Evolutionary conservation across 2,329 filamentous ascomycete genomes (phyloP), one percentile per base, ranked within the genome.

Genomic region (Grosmannia clavigera): DNA sequence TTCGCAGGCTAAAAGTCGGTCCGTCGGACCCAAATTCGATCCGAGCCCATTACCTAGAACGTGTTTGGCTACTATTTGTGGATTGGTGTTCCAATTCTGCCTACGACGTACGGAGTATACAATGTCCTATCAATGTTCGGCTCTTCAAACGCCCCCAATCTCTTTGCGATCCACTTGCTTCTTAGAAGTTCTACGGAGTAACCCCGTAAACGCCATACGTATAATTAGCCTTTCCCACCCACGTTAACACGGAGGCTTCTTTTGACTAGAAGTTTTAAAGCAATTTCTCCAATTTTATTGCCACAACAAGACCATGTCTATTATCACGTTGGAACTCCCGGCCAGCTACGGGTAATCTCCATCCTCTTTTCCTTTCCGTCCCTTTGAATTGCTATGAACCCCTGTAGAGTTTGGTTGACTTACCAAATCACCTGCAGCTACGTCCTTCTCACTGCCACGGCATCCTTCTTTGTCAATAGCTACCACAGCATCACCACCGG

Each of bases 381-480:
- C 31, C 31, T 31, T 31, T 31, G 31, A 5, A 31, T 5, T 31
- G 31, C 31, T 31, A 31, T 31, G 31, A 5, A n/a, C 19, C 5
- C 7, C 48, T 10, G 3, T 43, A n/a, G 2, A 31, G 12, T 9
- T 35, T 25, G 5, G 2, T 9, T 5, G n/a, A 35, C 58, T 61
- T n/a, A 61, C 35, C 5, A 10, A 3, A 5, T 2, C 9, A 35
- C 6, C 43, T n/a, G 19, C 64, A 86, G 84, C 73, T 83, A 83
- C 69, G 82, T 86, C 67, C 75, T 87, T 59, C 74, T 78, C 58
- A 79, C 76, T 54, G 82, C 82, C 60, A 74, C 79, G 25, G 76
- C 79, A 19, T 80, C 79, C 66, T 77, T 83, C 71, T 74, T 86
- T 68, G 68, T 86, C 70, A 83, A 82, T 74, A 68, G 70, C 19